Evolutionary conservation across 208 protist species (phyloP).

Genomic region (Leishmania martiniquensis): DNA sequence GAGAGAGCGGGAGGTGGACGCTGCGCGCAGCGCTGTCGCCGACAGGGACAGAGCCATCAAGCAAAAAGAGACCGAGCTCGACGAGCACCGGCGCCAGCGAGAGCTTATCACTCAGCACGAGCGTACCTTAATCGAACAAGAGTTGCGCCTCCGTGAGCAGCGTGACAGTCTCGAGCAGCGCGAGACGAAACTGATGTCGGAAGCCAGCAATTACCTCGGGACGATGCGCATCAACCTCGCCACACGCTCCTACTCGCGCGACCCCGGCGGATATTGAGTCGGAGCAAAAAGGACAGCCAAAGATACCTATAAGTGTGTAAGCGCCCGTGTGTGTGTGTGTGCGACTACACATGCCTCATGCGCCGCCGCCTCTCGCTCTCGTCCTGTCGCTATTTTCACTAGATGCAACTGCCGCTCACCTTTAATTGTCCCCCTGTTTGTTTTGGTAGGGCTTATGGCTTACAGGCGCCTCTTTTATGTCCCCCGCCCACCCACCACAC

Average conservation of each 20-base stretch:
- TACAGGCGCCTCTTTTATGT: too few species aligned
- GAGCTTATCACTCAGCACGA: conserved; percentile 89
- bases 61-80: conserved; percentile 76
- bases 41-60: conserved; percentile 77
- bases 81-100: conserved; percentile 80
- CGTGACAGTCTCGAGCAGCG: conserved; percentile 88
- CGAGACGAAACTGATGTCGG: conserved; percentile 87
- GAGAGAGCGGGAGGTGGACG: conserved; percentile 67
- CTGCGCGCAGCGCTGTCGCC: conserved; percentile 55
- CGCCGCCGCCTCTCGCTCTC: not conserved
- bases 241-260: conserved; percentile 67
- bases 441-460: too few species aligned
- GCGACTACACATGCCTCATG: not conserved
- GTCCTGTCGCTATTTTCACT: not conserved
- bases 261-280: conserved; percentile 50
- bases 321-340: not conserved
- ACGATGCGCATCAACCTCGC: conserved; percentile 71
- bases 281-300: not conserved
- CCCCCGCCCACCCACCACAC: too few species aligned
- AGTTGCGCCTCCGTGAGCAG: conserved; percentile 88
- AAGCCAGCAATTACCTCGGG: conserved; percentile 83
- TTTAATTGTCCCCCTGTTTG: too few species aligned
- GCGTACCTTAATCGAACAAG: conserved; percentile 88
- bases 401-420: not conserved
- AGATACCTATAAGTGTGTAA: not conserved